phyloP scores from a whole-genome alignment of 331 rosid genomes.

The Malus hybrid region DNA sequence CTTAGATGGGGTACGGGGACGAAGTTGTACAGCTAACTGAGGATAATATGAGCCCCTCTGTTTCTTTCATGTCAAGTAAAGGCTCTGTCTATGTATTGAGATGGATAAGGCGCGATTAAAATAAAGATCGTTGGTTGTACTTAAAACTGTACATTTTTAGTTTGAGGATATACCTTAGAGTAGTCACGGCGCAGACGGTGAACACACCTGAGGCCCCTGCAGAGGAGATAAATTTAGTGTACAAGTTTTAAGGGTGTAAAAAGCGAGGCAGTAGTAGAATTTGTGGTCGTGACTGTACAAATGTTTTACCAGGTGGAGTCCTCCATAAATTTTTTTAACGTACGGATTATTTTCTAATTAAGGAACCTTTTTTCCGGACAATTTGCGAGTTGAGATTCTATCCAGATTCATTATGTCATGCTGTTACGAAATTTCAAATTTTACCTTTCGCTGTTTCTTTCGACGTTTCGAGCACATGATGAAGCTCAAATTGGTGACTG shows the following conservation, averaged over 20 bases:
- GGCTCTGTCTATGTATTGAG: slow-evolving; percentile 7
- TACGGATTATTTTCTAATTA: slow-evolving; percentile 6
- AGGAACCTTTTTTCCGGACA: not conserved
- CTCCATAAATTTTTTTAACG: not conserved
- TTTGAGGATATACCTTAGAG: slow-evolving; percentile 30
- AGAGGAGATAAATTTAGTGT: slow-evolving; percentile 30
- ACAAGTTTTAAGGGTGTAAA: slow-evolving; percentile 48
- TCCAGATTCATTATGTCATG: not conserved
- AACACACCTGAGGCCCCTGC: slow-evolving; percentile 17
- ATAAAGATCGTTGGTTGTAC: slow-evolving; percentile 25
- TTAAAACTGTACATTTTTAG: slow-evolving; percentile 29
- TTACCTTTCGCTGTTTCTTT: not conserved
- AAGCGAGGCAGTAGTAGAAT: slow-evolving; percentile 24
- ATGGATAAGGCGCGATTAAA: slow-evolving; percentile 18
- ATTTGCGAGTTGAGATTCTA: not conserved
- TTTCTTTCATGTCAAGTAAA: slow-evolving; percentile 24
- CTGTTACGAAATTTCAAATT: not conserved
- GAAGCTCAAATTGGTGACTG: not conserved
- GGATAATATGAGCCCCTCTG: slow-evolving; percentile 42
- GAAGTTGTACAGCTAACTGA: slow-evolving; percentile 48
- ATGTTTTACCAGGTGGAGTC: slow-evolving; percentile 32
- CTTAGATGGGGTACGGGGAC: slow-evolving; percentile 19
- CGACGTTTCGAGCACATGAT: not conserved
- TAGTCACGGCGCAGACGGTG: slow-evolving; percentile 16
- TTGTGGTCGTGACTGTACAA: slow-evolving; percentile 40